Evolutionary conservation across 2,329 filamentous ascomycete species (phyloP).

Genomic region (Venturia aucupariae): DNA sequence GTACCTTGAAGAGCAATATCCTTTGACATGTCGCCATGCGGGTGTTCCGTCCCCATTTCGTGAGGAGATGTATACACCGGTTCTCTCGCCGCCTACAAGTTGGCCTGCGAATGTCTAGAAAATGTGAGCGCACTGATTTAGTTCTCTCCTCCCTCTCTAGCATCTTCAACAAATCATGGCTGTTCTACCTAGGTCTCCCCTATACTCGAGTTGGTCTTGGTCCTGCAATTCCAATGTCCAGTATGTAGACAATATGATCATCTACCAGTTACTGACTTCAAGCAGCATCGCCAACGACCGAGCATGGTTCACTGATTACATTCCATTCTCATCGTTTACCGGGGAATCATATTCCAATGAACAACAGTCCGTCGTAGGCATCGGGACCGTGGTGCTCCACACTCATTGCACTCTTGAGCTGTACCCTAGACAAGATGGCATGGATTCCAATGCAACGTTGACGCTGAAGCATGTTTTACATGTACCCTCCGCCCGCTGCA

Average conservation of each 20-base stretch:
- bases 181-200: too few species aligned
- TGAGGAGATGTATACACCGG: too few species aligned
- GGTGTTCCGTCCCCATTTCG: not conserved
- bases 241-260: not conserved
- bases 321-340: slow-evolving; percentile 17
- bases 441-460: not conserved
- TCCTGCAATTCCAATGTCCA: not conserved
- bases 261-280: not conserved
- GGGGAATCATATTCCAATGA: slow-evolving; percentile 3
- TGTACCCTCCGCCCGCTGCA: slow-evolving; percentile 17
- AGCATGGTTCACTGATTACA: slow-evolving; percentile 20
- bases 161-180: too few species aligned
- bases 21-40: not conserved
- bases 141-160: too few species aligned
- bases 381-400: slow-evolving; percentile 18
- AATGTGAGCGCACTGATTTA: too few species aligned
- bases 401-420: slow-evolving; percentile 3
- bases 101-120: too few species aligned
- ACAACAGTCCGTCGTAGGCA: not conserved
- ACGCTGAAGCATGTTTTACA: slow-evolving; percentile 19
- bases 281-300: slow-evolving; percentile 16
- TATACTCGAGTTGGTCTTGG: not conserved
- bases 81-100: too few species aligned
- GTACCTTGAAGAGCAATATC: too few species aligned
- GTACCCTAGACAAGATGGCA: slow-evolving; percentile 1